phyloP scores from a whole-genome alignment of 176 grass and related monocot genomes.

The Dactylis glomerata region DNA sequence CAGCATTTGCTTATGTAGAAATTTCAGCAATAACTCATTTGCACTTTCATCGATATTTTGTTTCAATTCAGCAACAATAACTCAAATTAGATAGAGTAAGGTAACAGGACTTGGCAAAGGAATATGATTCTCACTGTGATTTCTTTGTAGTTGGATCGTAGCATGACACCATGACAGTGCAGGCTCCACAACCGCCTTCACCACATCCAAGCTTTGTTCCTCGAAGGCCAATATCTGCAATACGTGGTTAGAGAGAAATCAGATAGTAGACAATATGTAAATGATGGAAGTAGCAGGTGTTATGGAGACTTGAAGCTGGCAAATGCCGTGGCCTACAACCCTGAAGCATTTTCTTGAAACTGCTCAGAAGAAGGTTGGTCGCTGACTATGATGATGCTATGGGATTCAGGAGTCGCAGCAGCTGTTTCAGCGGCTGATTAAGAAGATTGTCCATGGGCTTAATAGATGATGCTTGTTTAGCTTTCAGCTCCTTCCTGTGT shows the following conservation, averaged over 20 bases:
- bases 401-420: not conserved
- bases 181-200: conserved; percentile 98
- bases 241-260: conserved; percentile 13
- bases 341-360: not conserved
- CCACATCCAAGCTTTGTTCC: conserved; percentile 97
- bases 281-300: not conserved
- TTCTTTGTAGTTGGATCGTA: conserved; percentile 64
- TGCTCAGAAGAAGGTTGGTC: not conserved
- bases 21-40: not conserved
- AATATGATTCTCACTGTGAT: conserved; percentile 66
- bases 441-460: not conserved
- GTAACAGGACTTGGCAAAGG: conserved; percentile 11
- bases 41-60: not conserved
- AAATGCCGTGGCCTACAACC: not conserved
- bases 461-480: not conserved
- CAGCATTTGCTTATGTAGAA: not conserved
- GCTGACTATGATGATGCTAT: not conserved
- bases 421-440: not conserved
- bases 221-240: conserved; percentile 72
- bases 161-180: conserved; percentile 86
- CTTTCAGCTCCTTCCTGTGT: not conserved
- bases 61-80: not conserved
- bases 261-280: conserved; percentile 11
- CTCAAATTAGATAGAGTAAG: not conserved
- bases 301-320: not conserved